A percentile compares a stretch with the other conserved stretches of the same genome.
Evolutionary conservation across 345 rosid species (phyloP).

Genomic region (Eucalyptus dawsonii): DNA sequence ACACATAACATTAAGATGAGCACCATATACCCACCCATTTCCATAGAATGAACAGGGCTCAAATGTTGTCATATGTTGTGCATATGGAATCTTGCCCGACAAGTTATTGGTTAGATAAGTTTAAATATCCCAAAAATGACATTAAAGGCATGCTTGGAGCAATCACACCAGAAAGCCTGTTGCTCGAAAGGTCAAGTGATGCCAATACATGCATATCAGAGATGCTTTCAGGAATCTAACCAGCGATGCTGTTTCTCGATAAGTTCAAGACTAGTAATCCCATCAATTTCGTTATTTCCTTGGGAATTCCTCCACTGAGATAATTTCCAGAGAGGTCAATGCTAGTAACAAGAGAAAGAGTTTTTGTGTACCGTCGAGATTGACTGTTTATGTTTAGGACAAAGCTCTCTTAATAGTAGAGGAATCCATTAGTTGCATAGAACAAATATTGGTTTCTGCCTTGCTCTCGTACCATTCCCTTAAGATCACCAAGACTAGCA

Average conservation of each 20-base stretch:
- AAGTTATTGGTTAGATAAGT: constrained; percentile 18
- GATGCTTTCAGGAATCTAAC: constrained; percentile 15
- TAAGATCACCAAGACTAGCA: constrained; percentile 10
- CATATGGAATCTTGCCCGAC: constrained; percentile 21
- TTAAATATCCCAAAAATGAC: constrained; percentile 16
- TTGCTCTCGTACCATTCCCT: constrained; percentile 18
- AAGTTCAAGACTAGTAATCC: constrained; percentile 1
- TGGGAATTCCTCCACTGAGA: too few species aligned
- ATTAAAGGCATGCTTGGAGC: constrained; percentile 19
- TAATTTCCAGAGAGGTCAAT: too few species aligned
- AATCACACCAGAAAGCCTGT: constrained; percentile 21
- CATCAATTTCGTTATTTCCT: too few species aligned
- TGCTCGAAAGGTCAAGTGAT: constrained; percentile 37
- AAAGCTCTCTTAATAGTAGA: constrained; percentile 18
- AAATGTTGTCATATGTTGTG: constrained; percentile 16
- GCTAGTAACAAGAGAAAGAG: not conserved
- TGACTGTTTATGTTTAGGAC: not conserved
- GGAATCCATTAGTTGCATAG: constrained; percentile 16
- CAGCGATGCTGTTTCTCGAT: constrained; percentile 15
- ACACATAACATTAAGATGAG: constrained; percentile 12
- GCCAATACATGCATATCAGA: constrained; percentile 11
- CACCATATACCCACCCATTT: constrained; percentile 27
- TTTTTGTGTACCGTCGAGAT: not conserved
- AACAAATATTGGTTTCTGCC: constrained; percentile 7
- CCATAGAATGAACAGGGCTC: constrained; percentile 15